phyloP scores from a whole-genome alignment of 169 alveolate genomes.

The Plasmodium coatneyi region DNA sequence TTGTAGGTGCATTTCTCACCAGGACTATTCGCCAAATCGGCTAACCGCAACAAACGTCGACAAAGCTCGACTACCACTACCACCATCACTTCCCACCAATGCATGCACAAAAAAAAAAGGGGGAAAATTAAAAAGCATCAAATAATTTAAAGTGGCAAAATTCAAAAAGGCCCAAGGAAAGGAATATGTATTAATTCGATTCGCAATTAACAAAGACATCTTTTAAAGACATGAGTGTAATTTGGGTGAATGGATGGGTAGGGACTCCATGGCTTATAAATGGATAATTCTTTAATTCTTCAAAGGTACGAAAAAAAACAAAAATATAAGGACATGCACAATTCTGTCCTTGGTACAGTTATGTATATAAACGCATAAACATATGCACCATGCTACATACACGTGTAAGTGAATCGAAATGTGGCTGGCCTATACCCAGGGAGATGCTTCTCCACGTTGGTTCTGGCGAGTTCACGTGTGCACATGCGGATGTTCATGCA shows the following conservation, averaged over 20 bases:
- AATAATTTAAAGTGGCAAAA: conserved; percentile 6
- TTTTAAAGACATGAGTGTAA: conserved; percentile 9
- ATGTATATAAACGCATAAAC: not conserved
- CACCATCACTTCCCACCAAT: not conserved
- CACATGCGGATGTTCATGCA: not conserved
- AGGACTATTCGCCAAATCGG: not conserved
- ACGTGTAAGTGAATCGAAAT: not conserved
- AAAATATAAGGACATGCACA: conserved; percentile 3
- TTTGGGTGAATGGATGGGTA: not conserved
- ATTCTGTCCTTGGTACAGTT: not conserved
- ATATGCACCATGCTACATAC: conserved; percentile 1
- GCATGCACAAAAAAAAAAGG: conserved; percentile 11
- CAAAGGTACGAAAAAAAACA: conserved; percentile 12
- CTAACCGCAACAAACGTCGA: not conserved
- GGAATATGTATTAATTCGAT: conserved; percentile 3
- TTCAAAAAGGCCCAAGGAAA: not conserved
- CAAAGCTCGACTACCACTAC: not conserved
- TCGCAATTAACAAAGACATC: not conserved
- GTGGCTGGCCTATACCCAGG: not conserved
- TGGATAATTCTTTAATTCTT: conserved; percentile 23
- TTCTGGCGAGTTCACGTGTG: not conserved
- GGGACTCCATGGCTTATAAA: not conserved
- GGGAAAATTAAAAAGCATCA: conserved; percentile 37
- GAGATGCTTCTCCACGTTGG: not conserved
- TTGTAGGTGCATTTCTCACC: not conserved